A percentile compares a stretch with the other conserved stretches of the same genome.
These are phyloP conservation scores for Lipomyces starkeyi DNA, from an alignment of 805 yeast species.

Conservation along the genomic window DNA sequence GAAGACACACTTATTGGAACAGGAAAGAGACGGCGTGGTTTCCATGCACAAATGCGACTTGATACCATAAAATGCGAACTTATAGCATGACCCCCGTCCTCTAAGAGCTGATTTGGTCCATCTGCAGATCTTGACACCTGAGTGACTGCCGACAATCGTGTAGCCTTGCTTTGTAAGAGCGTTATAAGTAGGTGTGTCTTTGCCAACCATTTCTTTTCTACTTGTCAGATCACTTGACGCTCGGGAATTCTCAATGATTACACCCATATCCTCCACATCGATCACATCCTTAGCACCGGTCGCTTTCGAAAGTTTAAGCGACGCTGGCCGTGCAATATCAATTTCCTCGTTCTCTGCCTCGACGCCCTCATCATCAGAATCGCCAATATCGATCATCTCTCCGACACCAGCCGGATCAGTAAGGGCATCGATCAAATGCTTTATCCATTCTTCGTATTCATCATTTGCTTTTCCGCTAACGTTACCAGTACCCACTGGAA, in stretches of 20 bases:
- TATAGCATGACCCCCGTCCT: conserved; percentile 94
- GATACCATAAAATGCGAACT: conserved; percentile 90
- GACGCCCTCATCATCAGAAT: conserved; percentile 57
- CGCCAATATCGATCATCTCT: conserved; percentile 62
- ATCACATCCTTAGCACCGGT: conserved; percentile 56
- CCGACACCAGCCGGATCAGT: conserved; percentile 66
- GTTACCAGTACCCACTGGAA: conserved; percentile 84
- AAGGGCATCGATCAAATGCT: conserved; percentile 62
- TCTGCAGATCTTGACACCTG: conserved; percentile 93
- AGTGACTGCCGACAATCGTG: conserved; percentile 89
- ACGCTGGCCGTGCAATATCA: conserved; percentile 23
- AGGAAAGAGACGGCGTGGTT: conserved; percentile 89
- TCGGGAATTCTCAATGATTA: conserved; percentile 51
- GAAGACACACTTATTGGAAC: conserved; percentile 93
- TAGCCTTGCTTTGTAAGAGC: conserved; percentile 92
- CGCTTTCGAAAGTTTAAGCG: conserved; percentile 34
- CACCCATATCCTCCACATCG: conserved; percentile 90
- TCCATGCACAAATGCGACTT: conserved; percentile 93
- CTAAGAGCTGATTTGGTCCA: conserved; percentile 96
- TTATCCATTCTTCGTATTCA: conserved; percentile 71
- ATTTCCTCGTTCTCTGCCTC: conserved; percentile 42
- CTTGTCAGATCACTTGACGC: conserved; percentile 42
- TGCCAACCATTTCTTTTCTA: conserved; percentile 84
- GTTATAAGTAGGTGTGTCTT: conserved; percentile 85
- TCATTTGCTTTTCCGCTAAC: conserved; percentile 65